Conservation (phyloP, 164 flowering plant species). For the Stephania cephalantha region DNA sequence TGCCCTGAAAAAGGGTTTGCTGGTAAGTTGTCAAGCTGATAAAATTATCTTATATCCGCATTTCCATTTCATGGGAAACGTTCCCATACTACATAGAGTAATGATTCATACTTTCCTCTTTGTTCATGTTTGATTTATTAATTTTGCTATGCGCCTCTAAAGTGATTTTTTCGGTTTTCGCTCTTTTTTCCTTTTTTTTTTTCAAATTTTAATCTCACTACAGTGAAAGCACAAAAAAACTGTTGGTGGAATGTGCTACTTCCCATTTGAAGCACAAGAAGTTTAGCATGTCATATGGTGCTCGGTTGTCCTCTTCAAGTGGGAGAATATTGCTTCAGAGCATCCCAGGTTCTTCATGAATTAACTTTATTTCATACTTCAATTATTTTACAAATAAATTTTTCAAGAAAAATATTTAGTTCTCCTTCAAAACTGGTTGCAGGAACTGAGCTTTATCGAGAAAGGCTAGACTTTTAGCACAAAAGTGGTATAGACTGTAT, state of each 20-base stretch:
- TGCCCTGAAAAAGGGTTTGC: too few relatives aligned
- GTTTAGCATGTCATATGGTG: slow-evolving; percentile 54
- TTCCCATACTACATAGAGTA: slow-evolving; percentile 91
- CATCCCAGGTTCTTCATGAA: slow-evolving; percentile 54
- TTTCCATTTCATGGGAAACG: slow-evolving; percentile 83
- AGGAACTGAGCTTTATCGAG: slow-evolving; percentile 96
- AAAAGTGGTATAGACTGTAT: slow-evolving; percentile 37
- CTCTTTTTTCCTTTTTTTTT: not conserved
- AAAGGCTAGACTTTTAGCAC: too few relatives aligned
- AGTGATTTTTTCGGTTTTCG: not conserved
- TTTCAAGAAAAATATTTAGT: not conserved
- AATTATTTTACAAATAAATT: not conserved
- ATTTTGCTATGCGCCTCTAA: not conserved
- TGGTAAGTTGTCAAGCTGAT: too few relatives aligned
- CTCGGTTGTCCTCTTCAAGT: slow-evolving; percentile 76
- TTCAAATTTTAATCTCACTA: not conserved
- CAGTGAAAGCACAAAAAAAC: slow-evolving; percentile 73
- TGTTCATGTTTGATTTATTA: not conserved
- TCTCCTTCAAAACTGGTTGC: slow-evolving; percentile 10
- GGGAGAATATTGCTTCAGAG: slow-evolving; percentile 94
- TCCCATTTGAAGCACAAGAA: slow-evolving; percentile 73
- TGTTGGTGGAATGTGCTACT: slow-evolving; percentile 81
- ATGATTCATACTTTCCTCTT: slow-evolving; percentile 13
- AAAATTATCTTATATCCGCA: too few relatives aligned
- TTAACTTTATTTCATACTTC: not conserved